Percentiles rank a stretch among this genome's conserved stretches.
Conservation (phyloP, 164 flowering plant species). For the Sextonia rubra region DNA sequence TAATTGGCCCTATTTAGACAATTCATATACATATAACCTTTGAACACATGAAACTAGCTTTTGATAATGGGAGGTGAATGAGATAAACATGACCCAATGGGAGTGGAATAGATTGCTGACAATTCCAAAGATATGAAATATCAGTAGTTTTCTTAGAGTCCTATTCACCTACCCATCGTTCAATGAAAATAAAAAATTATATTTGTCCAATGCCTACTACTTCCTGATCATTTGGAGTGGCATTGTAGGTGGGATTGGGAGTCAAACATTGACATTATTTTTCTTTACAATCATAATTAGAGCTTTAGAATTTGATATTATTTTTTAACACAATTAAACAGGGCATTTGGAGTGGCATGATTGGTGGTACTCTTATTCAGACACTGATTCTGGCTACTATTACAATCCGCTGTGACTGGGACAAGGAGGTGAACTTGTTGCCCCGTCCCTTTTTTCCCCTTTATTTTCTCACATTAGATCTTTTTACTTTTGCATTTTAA, state of each 20-base stretch:
- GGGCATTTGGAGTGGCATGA: constrained; percentile 86
- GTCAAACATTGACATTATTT: too few relatives aligned
- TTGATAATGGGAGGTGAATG: too few relatives aligned
- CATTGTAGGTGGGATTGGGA: background rate
- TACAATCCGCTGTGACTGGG: constrained; percentile 61
- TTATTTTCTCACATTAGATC: background rate
- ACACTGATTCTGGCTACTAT: constrained; percentile 49
- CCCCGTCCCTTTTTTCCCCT: background rate
- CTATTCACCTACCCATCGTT: background rate
- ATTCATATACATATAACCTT: too few relatives aligned
- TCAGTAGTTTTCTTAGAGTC: too few relatives aligned
- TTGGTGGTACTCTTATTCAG: constrained; percentile 68
- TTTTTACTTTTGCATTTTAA: background rate
- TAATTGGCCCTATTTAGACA: too few relatives aligned
- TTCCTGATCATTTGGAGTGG: background rate
- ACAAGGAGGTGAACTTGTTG: constrained; percentile 42
- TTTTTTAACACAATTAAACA: constrained; percentile 7
- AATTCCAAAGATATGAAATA: too few relatives aligned
- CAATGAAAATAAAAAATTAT: background rate
- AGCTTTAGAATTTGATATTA: too few relatives aligned
- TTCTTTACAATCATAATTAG: background rate
- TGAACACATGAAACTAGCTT: too few relatives aligned
- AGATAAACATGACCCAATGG: too few relatives aligned
- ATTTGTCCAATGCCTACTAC: background rate
- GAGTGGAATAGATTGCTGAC: too few relatives aligned